Base-by-base conservation (phyloP, 2,329 filamentous ascomycete species). In the Huntiella abstrusa region DNA sequence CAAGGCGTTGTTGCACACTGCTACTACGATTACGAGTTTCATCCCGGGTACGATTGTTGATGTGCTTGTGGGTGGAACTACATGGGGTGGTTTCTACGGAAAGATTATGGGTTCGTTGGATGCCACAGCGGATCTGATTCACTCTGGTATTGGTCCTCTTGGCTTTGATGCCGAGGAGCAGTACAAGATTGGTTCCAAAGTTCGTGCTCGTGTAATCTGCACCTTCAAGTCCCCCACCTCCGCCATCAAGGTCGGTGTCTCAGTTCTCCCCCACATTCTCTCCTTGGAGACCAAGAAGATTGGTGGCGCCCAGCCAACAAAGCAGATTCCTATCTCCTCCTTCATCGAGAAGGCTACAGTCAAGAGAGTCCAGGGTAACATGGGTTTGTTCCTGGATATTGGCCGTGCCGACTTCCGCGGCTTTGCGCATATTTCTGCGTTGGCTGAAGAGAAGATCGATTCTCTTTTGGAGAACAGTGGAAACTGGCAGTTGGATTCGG, bases 41-140 rank as follows among this genome's bases (percentile, higher is more conserved):
- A 70, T 95, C 5, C 91, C 92, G 1, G 92, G 91, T 53, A 91
- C 85, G n/a, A 77, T 80, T 4, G 84, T 86, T 33, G 86, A 94
- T 54, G 69, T 95, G 8, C 68, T 96, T 42, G 64, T 98, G 34
- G 80, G 83, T 2, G 81, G 91, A 41, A 75, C 82, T 11, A 76
- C 78, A 8, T 62, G 71, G 10, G 75, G 73, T 52, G 91, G 91
- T n/a, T 63, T 98, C 49, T 68, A 73, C 42, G 91, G 91, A 55
- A 95, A 95, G 60, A 75, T 96, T 39, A 82, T 98, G 71, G 92
- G 91, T 12, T 76, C 87, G 58, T 64, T 98, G 17, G 84, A 95
- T 62, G 83, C 84, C 8, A 95, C 86, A 1, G 86, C 88, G 13
- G 91, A 98, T 60, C 60, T 88, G 33, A 74, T 95, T 38, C 91